Evolutionary conservation across 805 yeast genomes (phyloP).

Genomic region (Kazachstania bromeliacearum): DNA sequence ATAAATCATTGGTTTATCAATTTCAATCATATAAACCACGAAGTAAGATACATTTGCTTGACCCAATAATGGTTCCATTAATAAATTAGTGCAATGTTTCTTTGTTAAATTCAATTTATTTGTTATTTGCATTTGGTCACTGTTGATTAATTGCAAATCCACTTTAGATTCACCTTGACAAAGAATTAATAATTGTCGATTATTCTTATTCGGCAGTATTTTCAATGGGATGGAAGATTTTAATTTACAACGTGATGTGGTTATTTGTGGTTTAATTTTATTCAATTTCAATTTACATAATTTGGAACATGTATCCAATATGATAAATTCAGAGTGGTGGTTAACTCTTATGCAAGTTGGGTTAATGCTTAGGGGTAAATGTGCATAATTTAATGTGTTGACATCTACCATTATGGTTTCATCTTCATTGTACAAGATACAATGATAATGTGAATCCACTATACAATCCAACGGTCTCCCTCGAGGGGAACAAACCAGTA

Average conservation of each 20-base stretch:
- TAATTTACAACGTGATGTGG: neutral
- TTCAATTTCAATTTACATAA: neutral
- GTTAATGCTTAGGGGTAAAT: neutral
- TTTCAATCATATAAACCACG: neutral
- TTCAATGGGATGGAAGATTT: neutral
- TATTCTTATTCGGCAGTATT: neutral
- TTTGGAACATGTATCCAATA: neutral
- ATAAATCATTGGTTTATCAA: neutral
- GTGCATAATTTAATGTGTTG: neutral
- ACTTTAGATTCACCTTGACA: neutral
- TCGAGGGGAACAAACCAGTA: conserved; percentile 1
- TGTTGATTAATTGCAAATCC: neutral
- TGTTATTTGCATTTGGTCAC: neutral
- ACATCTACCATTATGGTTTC: neutral
- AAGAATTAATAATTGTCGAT: neutral
- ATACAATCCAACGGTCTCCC: too few species aligned
- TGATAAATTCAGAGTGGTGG: neutral
- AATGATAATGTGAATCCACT: neutral
- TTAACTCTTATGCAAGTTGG: neutral
- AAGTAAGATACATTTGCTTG: neutral
- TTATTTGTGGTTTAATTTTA: neutral
- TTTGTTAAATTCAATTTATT: neutral
- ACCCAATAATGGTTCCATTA: conserved; percentile 2
- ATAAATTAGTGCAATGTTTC: neutral
- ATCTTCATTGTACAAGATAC: conserved; percentile 1